Evolutionary conservation across 1,139 yeast genomes (phyloP).

Genomic region (Kurtzmaniella quercitrusa): DNA sequence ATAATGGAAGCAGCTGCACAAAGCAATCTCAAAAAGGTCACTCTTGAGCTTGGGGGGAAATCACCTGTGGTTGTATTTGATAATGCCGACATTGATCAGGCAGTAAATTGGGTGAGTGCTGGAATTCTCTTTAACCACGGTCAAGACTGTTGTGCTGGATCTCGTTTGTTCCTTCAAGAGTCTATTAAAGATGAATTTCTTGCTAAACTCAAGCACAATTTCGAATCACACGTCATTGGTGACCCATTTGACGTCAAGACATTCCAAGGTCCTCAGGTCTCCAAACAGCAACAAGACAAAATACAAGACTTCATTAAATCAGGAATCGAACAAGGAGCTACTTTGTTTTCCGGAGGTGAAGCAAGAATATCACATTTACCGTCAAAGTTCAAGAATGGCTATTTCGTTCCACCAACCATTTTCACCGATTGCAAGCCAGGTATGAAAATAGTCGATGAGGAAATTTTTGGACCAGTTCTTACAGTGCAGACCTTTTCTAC

Average conservation of each 20-base stretch:
- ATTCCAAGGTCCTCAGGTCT: slow-evolving; percentile 86
- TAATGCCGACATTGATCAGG: slow-evolving; percentile 38
- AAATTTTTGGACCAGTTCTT: slow-evolving; percentile 86
- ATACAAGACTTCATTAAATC: slow-evolving; percentile 67
- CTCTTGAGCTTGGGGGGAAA: slow-evolving; percentile 35
- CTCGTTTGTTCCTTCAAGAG: slow-evolving; percentile 77
- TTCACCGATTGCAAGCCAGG: slow-evolving; percentile 66
- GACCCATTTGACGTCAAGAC: slow-evolving; percentile 69
- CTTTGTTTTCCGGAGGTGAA: slow-evolving; percentile 68
- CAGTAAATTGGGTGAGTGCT: slow-evolving; percentile 36
- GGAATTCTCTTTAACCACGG: slow-evolving; percentile 73
- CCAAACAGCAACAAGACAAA: slow-evolving; percentile 69
- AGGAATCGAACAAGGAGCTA: slow-evolving; percentile 76
- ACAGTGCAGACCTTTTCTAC: slow-evolving; percentile 70
- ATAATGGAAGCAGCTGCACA: slow-evolving; percentile 32
- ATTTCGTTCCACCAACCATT: slow-evolving; percentile 74
- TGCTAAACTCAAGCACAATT: slow-evolving; percentile 54
- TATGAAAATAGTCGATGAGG: slow-evolving; percentile 72
- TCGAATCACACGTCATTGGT: slow-evolving; percentile 56
- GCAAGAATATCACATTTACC: slow-evolving; percentile 42
- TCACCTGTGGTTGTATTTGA: slow-evolving; percentile 29
- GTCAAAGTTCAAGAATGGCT: slow-evolving; percentile 49
- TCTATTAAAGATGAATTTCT: slow-evolving; percentile 67
- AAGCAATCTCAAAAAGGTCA: slow-evolving; percentile 29
- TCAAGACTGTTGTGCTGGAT: slow-evolving; percentile 87